A percentile compares a stretch with the other conserved stretches of the same genome.
Conservation (phyloP, 2,329 filamentous ascomycete genomes). For the Curvularia sp. region DNA sequence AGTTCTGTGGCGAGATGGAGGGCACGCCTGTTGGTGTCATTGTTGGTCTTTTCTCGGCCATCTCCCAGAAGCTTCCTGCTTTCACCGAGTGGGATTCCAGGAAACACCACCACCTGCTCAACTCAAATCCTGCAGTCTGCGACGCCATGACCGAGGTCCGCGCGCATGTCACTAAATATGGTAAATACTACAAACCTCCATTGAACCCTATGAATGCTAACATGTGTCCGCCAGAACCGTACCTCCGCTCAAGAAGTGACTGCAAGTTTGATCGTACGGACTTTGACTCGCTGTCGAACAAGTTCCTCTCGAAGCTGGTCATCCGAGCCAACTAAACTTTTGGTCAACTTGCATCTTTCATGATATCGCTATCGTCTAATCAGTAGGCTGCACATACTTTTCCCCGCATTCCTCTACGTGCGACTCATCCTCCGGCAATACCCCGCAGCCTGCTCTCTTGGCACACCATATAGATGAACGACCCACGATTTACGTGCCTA, state of each 20-base stretch:
- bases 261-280: constrained; percentile 88
- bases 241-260: constrained; percentile 79
- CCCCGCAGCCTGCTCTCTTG: constrained; percentile 35
- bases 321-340: constrained; percentile 81
- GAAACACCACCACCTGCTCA: constrained; percentile 88
- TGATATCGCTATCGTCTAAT: constrained; percentile 18
- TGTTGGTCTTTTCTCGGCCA: constrained; percentile 95
- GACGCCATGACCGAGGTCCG: constrained; percentile 96
- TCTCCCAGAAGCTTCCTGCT: constrained; percentile 92
- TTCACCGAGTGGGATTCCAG: constrained; percentile 94
- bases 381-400: constrained; percentile 24
- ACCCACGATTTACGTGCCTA: constrained; percentile 43
- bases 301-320: constrained; percentile 94
- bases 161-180: constrained; percentile 90
- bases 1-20: constrained; percentile 98
- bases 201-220: constrained; percentile 51
- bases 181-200: constrained; percentile 62
- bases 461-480: constrained; percentile 40
- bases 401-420: constrained; percentile 24
- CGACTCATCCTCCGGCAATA: constrained; percentile 37
- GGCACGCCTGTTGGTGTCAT: constrained; percentile 94
- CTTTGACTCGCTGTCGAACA: constrained; percentile 95
- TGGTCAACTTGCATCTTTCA: constrained; percentile 6
- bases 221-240: constrained; percentile 70
- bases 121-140: constrained; percentile 90